Percentiles rank a stretch among this genome's conserved stretches.
phyloP scores from a whole-genome alignment of 768 basidiomycete genomes.

The Daedalea quercina region DNA sequence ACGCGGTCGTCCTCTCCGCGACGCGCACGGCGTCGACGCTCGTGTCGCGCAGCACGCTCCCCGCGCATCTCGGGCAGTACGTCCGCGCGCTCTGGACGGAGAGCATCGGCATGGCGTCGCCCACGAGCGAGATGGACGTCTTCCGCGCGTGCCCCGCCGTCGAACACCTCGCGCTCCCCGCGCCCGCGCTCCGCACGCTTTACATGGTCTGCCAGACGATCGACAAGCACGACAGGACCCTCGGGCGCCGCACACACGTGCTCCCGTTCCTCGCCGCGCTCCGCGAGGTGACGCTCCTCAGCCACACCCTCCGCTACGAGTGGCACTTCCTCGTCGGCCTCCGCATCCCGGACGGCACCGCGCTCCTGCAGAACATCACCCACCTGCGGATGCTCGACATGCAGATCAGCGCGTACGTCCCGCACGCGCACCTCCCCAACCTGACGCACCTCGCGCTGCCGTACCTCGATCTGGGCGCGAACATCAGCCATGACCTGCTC shows the following conservation, averaged over 20 bases:
- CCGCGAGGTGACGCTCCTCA: conserved; percentile 15
- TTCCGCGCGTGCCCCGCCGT: conserved; percentile 14
- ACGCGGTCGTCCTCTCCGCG: conserved; percentile 1
- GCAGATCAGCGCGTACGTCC: conserved; percentile 14
- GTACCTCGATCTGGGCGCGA: conserved; percentile 17
- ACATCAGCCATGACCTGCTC: conserved; percentile 7
- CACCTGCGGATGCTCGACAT: conserved; percentile 18
- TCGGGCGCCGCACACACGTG: neutral
- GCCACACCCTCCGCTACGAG: conserved; percentile 15
- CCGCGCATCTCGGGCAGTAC: neutral
- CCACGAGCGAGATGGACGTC: conserved; percentile 12
- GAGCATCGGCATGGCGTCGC: conserved; percentile 10
- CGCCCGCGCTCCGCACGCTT: conserved; percentile 14
- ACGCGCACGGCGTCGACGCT: neutral
- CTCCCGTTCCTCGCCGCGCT: conserved; percentile 5
- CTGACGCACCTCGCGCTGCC: conserved; percentile 22
- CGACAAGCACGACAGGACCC: neutral
- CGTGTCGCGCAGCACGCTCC: neutral
- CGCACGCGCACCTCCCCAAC: conserved; percentile 16
- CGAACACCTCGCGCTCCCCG: conserved; percentile 15
- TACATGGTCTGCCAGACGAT: conserved; percentile 5
- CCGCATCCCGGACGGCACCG: conserved; percentile 3
- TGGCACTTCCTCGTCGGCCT: conserved; percentile 15
- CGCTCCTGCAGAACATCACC: conserved; percentile 17
- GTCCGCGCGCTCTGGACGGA: conserved; percentile 21